These are phyloP conservation scores for Mycena vitilis DNA, from an alignment of 768 basidiomycete genomes.

Conservation along the genomic window DNA sequence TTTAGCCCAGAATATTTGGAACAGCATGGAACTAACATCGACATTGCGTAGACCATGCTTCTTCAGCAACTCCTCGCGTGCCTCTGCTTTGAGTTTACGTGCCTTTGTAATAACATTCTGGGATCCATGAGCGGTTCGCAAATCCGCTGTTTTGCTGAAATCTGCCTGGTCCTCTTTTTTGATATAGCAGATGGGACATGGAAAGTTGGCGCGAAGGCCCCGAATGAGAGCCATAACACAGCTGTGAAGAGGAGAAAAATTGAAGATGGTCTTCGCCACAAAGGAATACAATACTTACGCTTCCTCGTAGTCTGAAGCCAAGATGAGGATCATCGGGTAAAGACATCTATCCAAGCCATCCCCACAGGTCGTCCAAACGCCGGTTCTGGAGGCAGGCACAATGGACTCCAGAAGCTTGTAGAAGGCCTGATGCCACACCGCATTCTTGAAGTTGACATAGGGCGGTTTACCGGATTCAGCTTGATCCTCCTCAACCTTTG, in stretches of 20 bases:
- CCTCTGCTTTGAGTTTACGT: not conserved
- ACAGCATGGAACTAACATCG: slow-evolving; percentile 37
- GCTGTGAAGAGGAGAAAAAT: slow-evolving; percentile 41
- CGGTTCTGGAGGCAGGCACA: slow-evolving; percentile 32
- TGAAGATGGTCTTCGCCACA: not conserved
- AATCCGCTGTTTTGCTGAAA: slow-evolving; percentile 18
- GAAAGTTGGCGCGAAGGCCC: slow-evolving; percentile 42
- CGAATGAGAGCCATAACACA: slow-evolving; percentile 53
- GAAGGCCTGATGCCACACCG: slow-evolving; percentile 54
- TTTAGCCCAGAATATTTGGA: not conserved
- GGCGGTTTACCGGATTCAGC: slow-evolving; percentile 43
- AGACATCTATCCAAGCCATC: slow-evolving; percentile 42
- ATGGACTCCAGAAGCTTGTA: slow-evolving; percentile 44
- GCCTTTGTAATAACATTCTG: slow-evolving; percentile 32
- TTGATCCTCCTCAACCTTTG: slow-evolving; percentile 42
- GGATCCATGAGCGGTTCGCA: slow-evolving; percentile 35
- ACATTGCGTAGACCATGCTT: slow-evolving; percentile 37
- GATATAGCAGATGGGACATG: slow-evolving; percentile 54
- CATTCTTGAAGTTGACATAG: slow-evolving; percentile 47
- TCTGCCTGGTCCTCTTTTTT: slow-evolving; percentile 41
- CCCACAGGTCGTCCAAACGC: slow-evolving; percentile 41
- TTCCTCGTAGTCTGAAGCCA: slow-evolving; percentile 59
- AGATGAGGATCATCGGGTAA: slow-evolving; percentile 51
- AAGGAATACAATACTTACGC: slow-evolving; percentile 45
- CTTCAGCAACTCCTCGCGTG: slow-evolving; percentile 39